Percentiles rank a stretch among this genome's conserved stretches.
Evolutionary conservation across 2,329 filamentous ascomycete species (phyloP).

Genomic region (Stenocarpella maydis): DNA sequence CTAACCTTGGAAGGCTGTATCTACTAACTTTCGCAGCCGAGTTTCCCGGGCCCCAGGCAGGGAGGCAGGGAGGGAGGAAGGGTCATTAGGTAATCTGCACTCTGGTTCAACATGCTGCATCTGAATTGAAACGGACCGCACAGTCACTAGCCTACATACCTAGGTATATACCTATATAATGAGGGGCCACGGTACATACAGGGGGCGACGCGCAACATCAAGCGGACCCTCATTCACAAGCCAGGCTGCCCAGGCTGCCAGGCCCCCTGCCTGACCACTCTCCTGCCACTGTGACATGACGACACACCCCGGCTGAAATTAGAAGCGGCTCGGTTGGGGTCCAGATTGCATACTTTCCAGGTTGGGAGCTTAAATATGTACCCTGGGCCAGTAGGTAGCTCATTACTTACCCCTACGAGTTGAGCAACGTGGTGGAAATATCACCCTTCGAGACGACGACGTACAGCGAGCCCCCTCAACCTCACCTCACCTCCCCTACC

Average conservation of each 20-base stretch:
- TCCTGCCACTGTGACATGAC: constrained; percentile 25
- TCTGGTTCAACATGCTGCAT: not conserved
- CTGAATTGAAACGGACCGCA: constrained; percentile 9
- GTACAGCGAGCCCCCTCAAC: too few species aligned
- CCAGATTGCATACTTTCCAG: not conserved
- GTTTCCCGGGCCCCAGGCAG: not conserved
- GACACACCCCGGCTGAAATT: constrained; percentile 34
- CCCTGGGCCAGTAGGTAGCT: constrained; percentile 15
- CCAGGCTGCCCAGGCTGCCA: not conserved
- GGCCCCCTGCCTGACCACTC: too few species aligned
- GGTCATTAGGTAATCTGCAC: constrained; percentile 14
- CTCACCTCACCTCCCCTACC: constrained; percentile 4
- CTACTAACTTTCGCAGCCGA: not conserved
- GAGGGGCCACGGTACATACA: constrained; percentile 7
- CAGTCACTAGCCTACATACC: not conserved
- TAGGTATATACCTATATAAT: too few species aligned
- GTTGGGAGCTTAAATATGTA: constrained; percentile 15
- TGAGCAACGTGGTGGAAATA: constrained; percentile 26
- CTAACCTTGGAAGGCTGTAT: too few species aligned
- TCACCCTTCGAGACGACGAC: constrained; percentile 2
- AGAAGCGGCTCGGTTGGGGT: constrained; percentile 30
- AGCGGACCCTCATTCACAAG: constrained; percentile 31
- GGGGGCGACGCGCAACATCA: constrained; percentile 1
- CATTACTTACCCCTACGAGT: constrained; percentile 1
- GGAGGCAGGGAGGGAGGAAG: constrained; percentile 3